Evolutionary conservation across 768 basidiomycete genomes (phyloP).

Genomic region (Rhizopogon salebrosus): DNA sequence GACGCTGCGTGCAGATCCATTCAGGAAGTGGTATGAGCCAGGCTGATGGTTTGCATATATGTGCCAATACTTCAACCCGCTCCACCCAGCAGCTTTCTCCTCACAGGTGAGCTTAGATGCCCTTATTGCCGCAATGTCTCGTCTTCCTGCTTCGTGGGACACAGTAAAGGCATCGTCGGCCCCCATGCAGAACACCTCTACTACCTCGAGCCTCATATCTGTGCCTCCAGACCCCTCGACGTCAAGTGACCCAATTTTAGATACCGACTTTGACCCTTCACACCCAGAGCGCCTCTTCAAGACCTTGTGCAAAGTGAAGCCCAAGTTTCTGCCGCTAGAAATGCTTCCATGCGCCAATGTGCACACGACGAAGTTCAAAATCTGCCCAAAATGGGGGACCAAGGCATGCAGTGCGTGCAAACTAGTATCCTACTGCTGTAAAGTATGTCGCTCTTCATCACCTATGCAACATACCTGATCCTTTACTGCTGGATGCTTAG

Average conservation of each 20-base stretch:
- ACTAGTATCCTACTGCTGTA: slow-evolving; percentile 43
- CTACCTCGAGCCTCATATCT: background rate
- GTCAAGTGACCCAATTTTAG: background rate
- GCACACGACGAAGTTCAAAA: slow-evolving; percentile 13
- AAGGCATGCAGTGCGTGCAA: slow-evolving; percentile 26
- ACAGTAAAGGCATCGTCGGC: too few relatives aligned
- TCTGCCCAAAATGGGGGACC: slow-evolving; percentile 28
- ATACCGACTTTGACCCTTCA: background rate
- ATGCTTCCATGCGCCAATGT: slow-evolving; percentile 33
- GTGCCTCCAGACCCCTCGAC: background rate
- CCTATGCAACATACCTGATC: background rate
- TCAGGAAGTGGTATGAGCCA: too few relatives aligned
- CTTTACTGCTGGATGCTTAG: slow-evolving; percentile 11
- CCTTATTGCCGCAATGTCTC: background rate
- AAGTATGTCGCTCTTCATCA: slow-evolving; percentile 7
- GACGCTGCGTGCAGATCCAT: background rate
- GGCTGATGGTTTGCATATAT: background rate
- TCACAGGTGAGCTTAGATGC: background rate
- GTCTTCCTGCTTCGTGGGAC: too few relatives aligned
- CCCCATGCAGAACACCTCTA: background rate
- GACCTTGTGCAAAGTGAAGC: slow-evolving; percentile 3
- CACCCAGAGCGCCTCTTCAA: background rate
- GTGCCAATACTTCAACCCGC: background rate
- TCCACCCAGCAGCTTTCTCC: background rate
- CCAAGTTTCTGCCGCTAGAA: slow-evolving; percentile 20